Base-by-base conservation (phyloP, 2,329 filamentous ascomycete genomes). In the Paecilomyces fulvus region DNA sequence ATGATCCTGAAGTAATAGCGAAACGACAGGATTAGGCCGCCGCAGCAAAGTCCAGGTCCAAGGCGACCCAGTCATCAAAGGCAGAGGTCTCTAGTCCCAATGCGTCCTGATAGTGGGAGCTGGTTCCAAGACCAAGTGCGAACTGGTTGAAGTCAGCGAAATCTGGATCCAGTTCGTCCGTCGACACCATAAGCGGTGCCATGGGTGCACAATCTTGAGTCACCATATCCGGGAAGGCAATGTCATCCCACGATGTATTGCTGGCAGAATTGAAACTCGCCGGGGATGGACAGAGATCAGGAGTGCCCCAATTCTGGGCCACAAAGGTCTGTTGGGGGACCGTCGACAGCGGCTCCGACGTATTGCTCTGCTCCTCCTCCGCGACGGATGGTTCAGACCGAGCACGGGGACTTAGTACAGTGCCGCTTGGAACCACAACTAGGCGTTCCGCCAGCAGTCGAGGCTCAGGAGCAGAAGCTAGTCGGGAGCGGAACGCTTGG, bases 101-200 rank as follows among this genome's bases (percentile, higher is more conserved):
- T 46, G 10, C 14, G 48, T 63, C 60, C 25, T 23, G 55, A 11
- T 65, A 54, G 9, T 59, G 60, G 9, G 61, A 59, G 33, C 60
- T 58, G 46, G 57, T 64, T 21, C 61, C 68, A 54, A 72, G 48
- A 10, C 63, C 63, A 49, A 65, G 55, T 3, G 69, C 69, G 56
- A 70, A 72, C 43, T 65, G 67, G 52, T 63, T 69, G 59, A 70
- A 70, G 55, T 70, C 68, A 30, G 68, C 63, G 21, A 61, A 68
- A 48, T 71, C 68, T 4, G 66, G 63, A 46, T 70, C 68, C 52
- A 68, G 51, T 11, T 61, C 59, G 7, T 66, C 65, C 28, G 66
- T 60, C 4, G 67, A 65, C 21, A 70, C 64, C 53, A 65, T 63
- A 11, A 66, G 30, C 17, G 37, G 37, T n/a, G 8, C n/a, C 6